Evolutionary conservation across 139 green algal species (phyloP).

Genomic region (Auxenochlorella protothecoides): DNA sequence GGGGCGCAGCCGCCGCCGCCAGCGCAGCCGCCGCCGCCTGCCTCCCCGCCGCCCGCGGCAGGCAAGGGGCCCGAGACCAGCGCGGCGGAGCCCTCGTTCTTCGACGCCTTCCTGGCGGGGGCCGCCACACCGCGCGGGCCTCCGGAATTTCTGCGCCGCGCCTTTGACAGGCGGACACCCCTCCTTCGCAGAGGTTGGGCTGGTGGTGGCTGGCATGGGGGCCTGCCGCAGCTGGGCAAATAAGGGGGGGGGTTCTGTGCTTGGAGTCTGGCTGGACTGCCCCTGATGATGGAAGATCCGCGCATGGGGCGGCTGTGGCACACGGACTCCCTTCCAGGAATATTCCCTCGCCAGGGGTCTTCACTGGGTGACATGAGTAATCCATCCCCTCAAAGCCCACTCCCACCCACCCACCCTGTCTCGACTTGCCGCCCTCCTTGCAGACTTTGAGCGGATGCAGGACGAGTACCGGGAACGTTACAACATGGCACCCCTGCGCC

Average conservation of each 20-base stretch:
- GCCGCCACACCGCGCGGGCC: conserved; percentile 13
- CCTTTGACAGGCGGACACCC: conserved; percentile 17
- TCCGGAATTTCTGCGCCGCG: conserved; percentile 13
- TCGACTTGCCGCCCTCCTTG: not conserved
- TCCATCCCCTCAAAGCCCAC: not conserved
- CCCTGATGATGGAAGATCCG: no score
- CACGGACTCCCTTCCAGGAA: not conserved
- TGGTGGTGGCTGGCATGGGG: not conserved
- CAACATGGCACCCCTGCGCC: conserved; percentile 1
- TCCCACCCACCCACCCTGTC: not conserved
- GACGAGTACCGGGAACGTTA: conserved; percentile 6
- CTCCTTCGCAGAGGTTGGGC: conserved; percentile 2
- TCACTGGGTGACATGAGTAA: not conserved
- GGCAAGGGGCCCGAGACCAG: no score
- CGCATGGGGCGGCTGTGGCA: not conserved
- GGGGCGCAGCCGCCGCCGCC: conserved; percentile 2
- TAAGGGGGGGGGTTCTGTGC: no score
- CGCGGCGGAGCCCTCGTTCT: not conserved
- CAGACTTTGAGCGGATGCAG: conserved; percentile 26
- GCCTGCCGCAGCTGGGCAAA: no score
- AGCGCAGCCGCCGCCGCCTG: not conserved
- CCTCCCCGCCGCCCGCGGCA: conserved; percentile 6
- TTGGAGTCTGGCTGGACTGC: no score
- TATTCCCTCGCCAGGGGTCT: not conserved
- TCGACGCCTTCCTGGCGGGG: conserved; percentile 11